These are phyloP conservation scores for Raddia guianensis DNA, from an alignment of 176 grass and related monocot genomes.

Conservation along the genomic window DNA sequence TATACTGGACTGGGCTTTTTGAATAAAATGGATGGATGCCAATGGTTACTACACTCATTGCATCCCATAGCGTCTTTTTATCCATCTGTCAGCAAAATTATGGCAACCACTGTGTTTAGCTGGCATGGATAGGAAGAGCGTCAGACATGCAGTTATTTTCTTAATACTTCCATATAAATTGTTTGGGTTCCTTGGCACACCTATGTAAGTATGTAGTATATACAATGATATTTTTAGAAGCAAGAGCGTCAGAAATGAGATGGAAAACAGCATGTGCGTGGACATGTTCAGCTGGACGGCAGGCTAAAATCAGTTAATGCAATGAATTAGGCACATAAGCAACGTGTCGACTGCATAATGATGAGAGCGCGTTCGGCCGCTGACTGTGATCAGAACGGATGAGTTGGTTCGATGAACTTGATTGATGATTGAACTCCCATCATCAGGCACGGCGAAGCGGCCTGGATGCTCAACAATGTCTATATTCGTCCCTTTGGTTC, in stretches of 20 bases:
- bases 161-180: background rate
- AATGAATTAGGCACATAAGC: background rate
- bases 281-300: background rate
- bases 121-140: background rate
- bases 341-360: background rate
- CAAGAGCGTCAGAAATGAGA: background rate
- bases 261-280: background rate
- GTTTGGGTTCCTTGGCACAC: too few relatives aligned
- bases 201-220: too few relatives aligned
- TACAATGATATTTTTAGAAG: background rate
- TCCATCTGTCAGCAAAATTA: background rate
- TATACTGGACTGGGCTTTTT: background rate
- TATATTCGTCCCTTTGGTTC: slow-evolving; percentile 20
- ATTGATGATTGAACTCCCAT: background rate
- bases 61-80: background rate
- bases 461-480: background rate
- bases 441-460: background rate
- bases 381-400: background rate
- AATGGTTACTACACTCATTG: background rate
- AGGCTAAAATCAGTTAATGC: background rate
- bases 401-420: slow-evolving; percentile 5
- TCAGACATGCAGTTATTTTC: background rate
- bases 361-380: background rate
- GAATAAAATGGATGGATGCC: background rate
- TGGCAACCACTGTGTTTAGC: background rate